Percentiles rank a stretch among this genome's conserved stretches.
phyloP scores from a whole-genome alignment of 805 yeast species.

The Blastobotrys chiropterorum region DNA sequence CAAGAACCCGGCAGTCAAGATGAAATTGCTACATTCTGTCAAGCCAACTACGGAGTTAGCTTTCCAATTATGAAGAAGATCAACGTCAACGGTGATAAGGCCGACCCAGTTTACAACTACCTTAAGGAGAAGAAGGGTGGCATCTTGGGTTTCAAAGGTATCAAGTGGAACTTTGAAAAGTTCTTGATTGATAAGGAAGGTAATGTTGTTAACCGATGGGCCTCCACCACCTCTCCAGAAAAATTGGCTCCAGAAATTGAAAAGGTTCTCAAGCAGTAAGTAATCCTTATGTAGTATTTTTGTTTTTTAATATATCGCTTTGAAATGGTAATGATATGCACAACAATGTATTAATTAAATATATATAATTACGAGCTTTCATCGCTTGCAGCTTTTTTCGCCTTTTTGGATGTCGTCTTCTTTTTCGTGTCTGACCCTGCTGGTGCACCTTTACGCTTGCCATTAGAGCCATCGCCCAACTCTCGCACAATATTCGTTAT shows the following conservation, averaged over 20 bases:
- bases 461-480: conserved; percentile 31
- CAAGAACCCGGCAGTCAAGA: conserved; percentile 65
- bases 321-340: background rate
- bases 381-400: background rate
- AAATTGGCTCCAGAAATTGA: conserved; percentile 54
- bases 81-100: conserved; percentile 79
- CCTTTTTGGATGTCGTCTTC: background rate
- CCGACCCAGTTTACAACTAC: conserved; percentile 75
- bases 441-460: conserved; percentile 12
- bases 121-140: conserved; percentile 62
- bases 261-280: conserved; percentile 38
- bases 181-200: conserved; percentile 57
- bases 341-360: background rate
- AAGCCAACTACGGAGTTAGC: conserved; percentile 77
- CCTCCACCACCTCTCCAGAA: conserved; percentile 63
- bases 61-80: conserved; percentile 85
- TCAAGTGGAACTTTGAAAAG: conserved; percentile 78
- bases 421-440: conserved; percentile 3
- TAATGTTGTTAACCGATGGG: conserved; percentile 51
- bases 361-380: background rate
- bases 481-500: conserved; percentile 72
- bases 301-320: background rate
- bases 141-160: conserved; percentile 60
- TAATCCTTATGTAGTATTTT: background rate
- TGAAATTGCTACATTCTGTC: conserved; percentile 69